Evolutionary conservation across 1,284 basidiomycete species (phyloP).

Genomic region (Papiliotrema fonsecae): DNA sequence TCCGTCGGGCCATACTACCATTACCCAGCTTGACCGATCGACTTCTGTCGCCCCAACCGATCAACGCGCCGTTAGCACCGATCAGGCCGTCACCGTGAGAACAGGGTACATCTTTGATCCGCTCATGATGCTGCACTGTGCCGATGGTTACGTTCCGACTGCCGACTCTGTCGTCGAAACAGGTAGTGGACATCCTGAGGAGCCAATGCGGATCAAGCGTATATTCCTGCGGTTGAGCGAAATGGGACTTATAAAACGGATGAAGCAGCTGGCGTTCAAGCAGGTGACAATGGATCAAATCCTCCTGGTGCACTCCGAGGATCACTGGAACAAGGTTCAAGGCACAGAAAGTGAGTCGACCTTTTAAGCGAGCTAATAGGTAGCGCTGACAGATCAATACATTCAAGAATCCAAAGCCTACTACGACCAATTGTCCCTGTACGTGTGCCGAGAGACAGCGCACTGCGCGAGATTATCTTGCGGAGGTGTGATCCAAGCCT

Average conservation of each 20-base stretch:
- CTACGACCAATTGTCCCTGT: conserved; percentile 86
- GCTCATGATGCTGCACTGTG: conserved; percentile 77
- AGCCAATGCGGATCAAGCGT: conserved; percentile 75
- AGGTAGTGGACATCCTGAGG: conserved; percentile 69
- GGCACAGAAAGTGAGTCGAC: conserved; percentile 49
- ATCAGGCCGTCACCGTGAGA: conserved; percentile 20
- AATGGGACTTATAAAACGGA: conserved; percentile 61
- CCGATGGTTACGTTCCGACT: conserved; percentile 48
- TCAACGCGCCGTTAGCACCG: not conserved
- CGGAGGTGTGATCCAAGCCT: conserved; percentile 90
- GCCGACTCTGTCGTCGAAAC: conserved; percentile 46
- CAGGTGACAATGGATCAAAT: conserved; percentile 72
- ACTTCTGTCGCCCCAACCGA: not conserved
- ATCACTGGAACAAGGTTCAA: conserved; percentile 85
- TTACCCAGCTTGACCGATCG: not conserved
- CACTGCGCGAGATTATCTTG: conserved; percentile 81
- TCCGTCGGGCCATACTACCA: not conserved
- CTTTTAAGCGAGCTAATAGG: not conserved
- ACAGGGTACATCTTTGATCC: conserved; percentile 80
- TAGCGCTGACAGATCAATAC: conserved; percentile 68
- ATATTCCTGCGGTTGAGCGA: conserved; percentile 66
- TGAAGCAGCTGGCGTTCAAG: conserved; percentile 73
- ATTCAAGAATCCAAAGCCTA: conserved; percentile 67
- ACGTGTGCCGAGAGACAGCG: conserved; percentile 82
- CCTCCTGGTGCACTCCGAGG: conserved; percentile 79